Evolutionary conservation across 805 yeast species (phyloP), one percentile per base, ranked within the genome.

Genomic region (Candida chauliodis): DNA sequence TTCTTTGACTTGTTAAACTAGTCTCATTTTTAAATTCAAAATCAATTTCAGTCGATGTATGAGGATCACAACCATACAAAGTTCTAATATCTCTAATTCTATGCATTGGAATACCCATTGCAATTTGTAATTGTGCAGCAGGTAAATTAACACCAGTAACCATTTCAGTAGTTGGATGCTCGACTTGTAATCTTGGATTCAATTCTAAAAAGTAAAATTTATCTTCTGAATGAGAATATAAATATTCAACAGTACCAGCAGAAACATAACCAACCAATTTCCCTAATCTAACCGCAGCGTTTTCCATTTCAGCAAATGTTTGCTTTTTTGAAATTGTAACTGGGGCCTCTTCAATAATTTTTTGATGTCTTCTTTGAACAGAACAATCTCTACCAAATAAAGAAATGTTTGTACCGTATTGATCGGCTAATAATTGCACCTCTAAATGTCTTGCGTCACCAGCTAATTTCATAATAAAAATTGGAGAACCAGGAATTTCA

Each of bases 131-230:
- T 71, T 93, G 99, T 26, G 99, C 96, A 42, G 97, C 95, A 20
- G 99, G 99, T 60, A 93, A 75, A 59, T 93, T 95, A 38, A 93
- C 97, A 49, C 99, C 99, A 17, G 95, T 84, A 41, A 89, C 99
- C 99, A 93, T 93, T 71, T 93, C 99, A 28, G 99, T 93, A 31
- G 99, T 93, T 56, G 99, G 99, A 75, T 93, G 99, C 76, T 93
- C 99, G 43, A 93, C 99, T 74, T 93, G 99, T 63, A 93, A 76
- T 75, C 99, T 86, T 55, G 99, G 99, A 63, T 93, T 93, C 61
- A 93, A 77, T 70, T 93, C 99, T 61, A 93, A 75, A 66, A 93
- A 93, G 75, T 90, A 93, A 61, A 91, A 93, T 61, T 90, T 88
- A 65, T 91, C 90, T 45, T 93, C 97, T 41, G 85, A 78, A 61